Conservation (phyloP, 768 basidiomycete genomes). For the Filobasidium wieringae region DNA sequence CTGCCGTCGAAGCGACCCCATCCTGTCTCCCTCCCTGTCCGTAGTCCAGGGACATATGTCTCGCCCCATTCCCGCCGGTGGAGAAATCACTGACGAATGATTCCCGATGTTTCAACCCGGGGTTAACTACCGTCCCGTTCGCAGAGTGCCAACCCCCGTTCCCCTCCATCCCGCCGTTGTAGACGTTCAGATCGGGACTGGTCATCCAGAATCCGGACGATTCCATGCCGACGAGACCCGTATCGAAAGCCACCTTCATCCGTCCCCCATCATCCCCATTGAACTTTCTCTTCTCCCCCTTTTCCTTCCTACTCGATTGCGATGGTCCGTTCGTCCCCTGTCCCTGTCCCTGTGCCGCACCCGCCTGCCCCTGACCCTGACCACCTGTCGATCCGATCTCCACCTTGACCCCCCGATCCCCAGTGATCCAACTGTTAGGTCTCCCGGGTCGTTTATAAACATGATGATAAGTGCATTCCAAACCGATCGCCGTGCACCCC, state of each 20-base stretch:
- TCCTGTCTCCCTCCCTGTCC: no score
- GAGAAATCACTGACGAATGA: no score
- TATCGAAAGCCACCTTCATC: neutral
- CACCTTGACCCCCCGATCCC: neutral
- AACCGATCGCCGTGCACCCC: neutral
- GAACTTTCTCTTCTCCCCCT: neutral
- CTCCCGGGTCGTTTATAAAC: conserved; percentile 12
- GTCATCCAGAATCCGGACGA: no score
- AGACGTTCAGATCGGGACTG: no score
- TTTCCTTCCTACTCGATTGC: neutral
- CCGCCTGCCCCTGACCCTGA: neutral
- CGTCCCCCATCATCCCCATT: neutral
- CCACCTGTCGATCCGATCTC: neutral
- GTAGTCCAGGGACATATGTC: no score
- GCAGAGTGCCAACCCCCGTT: no score
- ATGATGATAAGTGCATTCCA: conserved; percentile 9
- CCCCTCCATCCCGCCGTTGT: no score
- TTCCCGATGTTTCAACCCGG: no score
- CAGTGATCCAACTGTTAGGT: neutral
- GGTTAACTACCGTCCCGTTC: neutral
- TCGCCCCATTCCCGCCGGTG: no score
- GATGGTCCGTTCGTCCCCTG: neutral
- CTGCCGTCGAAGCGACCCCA: no score
- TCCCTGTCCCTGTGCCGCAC: no score
- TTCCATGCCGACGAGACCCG: no score